These are phyloP conservation scores for Sporothrix globosa DNA, from an alignment of 2,329 filamentous ascomycete genomes.

Conservation along the genomic window DNA sequence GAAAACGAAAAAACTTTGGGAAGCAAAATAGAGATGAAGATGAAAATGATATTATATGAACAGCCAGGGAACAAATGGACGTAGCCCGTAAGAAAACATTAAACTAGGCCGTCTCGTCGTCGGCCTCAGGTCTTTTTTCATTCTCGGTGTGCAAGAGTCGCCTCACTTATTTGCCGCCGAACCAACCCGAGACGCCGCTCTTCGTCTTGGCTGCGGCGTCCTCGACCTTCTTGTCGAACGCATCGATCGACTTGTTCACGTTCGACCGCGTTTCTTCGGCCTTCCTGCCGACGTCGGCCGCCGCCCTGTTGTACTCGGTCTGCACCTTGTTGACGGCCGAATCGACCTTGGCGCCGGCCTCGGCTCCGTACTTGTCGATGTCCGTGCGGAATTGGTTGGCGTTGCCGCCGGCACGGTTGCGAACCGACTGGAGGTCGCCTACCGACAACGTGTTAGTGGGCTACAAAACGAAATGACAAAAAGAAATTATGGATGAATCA, in stretches of 20 bases:
- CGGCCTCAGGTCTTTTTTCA: not conserved
- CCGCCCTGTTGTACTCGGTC: constrained; percentile 58
- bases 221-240: constrained; percentile 82
- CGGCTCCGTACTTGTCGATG: constrained; percentile 62
- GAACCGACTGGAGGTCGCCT: constrained; percentile 78
- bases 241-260: constrained; percentile 73
- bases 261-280: constrained; percentile 68
- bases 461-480: not conserved
- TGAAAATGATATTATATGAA: constrained; percentile 20
- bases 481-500: no score
- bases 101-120: not conserved
- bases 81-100: not conserved
- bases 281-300: constrained; percentile 80
- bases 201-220: constrained; percentile 79
- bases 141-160: not conserved
- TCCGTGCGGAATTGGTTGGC: constrained; percentile 67
- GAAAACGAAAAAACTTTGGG: not conserved
- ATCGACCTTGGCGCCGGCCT: constrained; percentile 69
- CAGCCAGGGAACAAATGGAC: not conserved
- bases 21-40: not conserved
- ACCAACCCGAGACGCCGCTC: constrained; percentile 82
- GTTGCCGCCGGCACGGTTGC: constrained; percentile 67
- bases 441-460: constrained; percentile 16
- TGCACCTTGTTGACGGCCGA: constrained; percentile 69
- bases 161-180: constrained; percentile 61